These are phyloP conservation scores for Schizosaccharomyces lindneri DNA, from an alignment of 805 yeast genomes.

Conservation along the genomic window DNA sequence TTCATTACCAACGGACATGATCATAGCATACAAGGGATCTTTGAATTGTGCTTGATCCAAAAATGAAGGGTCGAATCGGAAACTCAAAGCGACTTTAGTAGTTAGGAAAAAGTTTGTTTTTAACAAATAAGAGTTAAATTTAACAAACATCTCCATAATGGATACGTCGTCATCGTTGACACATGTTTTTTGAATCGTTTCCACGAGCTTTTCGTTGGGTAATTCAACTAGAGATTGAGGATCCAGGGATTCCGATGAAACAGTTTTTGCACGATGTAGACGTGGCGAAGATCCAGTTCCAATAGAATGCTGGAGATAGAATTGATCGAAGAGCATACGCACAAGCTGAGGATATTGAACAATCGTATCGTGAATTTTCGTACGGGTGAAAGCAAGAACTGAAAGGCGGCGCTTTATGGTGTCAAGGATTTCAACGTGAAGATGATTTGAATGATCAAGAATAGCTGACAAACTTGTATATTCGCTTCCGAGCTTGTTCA, in stretches of 20 bases:
- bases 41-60: conserved; percentile 75
- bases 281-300: conserved; percentile 69
- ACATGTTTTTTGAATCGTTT: conserved; percentile 38
- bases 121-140: conserved; percentile 65
- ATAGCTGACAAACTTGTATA: conserved; percentile 43
- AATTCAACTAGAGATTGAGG: conserved; percentile 25
- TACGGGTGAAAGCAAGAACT: conserved; percentile 77
- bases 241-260: neutral
- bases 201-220: conserved; percentile 48
- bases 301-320: conserved; percentile 24
- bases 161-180: conserved; percentile 56
- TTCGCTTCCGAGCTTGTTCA: conserved; percentile 83
- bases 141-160: conserved; percentile 57
- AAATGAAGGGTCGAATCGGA: conserved; percentile 68
- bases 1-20: conserved; percentile 84
- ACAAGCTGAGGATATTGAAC: conserved; percentile 44
- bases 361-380: conserved; percentile 55
- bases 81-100: conserved; percentile 82
- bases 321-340: conserved; percentile 64
- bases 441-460: conserved; percentile 36
- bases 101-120: conserved; percentile 87
- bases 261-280: conserved; percentile 28
- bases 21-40: conserved; percentile 80
- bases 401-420: conserved; percentile 72
- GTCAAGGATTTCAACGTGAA: conserved; percentile 50